Conservation (phyloP, 805 yeast species). For the Yarrowia porcina region DNA sequence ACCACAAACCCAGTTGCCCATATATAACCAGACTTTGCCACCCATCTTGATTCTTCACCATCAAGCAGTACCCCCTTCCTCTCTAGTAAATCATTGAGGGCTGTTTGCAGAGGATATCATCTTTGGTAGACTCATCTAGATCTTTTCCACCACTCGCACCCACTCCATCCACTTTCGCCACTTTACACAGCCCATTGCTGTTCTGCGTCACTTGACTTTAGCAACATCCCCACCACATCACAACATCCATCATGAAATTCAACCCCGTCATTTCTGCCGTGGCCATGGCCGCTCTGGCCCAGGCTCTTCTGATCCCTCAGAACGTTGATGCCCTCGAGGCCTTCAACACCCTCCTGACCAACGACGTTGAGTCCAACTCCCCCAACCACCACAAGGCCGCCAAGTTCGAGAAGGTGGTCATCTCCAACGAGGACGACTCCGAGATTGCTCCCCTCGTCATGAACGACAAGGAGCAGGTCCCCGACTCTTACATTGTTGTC, state of each 20-base stretch:
- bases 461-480: slow-evolving; percentile 38
- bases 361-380: slow-evolving; percentile 28
- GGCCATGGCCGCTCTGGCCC: slow-evolving; percentile 41
- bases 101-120: slow-evolving; percentile 23
- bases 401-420: slow-evolving; percentile 27
- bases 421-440: slow-evolving; percentile 28
- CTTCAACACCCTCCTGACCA: slow-evolving; percentile 32
- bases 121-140: slow-evolving; percentile 16
- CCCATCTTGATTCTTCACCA: slow-evolving; percentile 11
- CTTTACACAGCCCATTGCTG: slow-evolving; percentile 12
- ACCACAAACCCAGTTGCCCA: slow-evolving; percentile 11
- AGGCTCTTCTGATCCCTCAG: slow-evolving; percentile 63
- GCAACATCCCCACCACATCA: background rate
- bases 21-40: slow-evolving; percentile 18
- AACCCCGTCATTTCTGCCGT: slow-evolving; percentile 29
- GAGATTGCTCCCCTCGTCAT: slow-evolving; percentile 48
- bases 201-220: slow-evolving; percentile 1
- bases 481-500: slow-evolving; percentile 66
- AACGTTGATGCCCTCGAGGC: slow-evolving; percentile 44
- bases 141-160: background rate
- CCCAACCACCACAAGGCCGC: slow-evolving; percentile 28
- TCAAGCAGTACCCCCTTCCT: slow-evolving; percentile 15
- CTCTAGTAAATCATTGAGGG: background rate
- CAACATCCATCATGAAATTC: slow-evolving; percentile 31
- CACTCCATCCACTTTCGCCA: slow-evolving; percentile 7